Base-by-base conservation (phyloP, 2,329 filamentous ascomycete species). In the Stagonosporopsis chrysanthemi region DNA sequence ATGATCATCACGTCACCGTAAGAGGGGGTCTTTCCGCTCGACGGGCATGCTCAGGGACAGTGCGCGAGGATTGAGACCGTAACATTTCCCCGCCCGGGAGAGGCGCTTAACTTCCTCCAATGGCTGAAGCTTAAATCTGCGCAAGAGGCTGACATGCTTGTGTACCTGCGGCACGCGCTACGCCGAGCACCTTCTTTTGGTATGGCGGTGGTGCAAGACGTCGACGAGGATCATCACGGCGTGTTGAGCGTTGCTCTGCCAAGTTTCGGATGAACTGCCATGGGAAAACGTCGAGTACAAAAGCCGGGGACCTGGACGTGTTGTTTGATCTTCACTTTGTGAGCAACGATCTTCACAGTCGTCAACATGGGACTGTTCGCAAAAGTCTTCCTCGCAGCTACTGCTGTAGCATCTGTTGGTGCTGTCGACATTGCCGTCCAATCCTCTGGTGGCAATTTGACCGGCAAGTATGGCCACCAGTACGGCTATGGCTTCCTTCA, bases 401-500 rank as follows among this genome's bases (percentile, higher is more conserved):
- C 61, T 28, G 68, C 63, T 38, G 59, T 64, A 38, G 60, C 65
- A 42, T 63, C 66, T 38, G 63, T 63, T 35, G 23, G 64, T 43
- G 68, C 69, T 42, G 58, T 68, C 14, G 68, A 73, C 43, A 58
- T 73, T 23, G 38, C 66, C 22, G 69, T 73, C 12, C 63, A 72
- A 42, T 65, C 62, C 2, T 57, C 64, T 39, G 70, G 69, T 15
- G 70, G 70, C 19, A 73, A 73, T 38, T 41, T 56, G 40, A 73
- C 70, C 24, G 69, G 68, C 35, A 69, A 67, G 31, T 70, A 68
- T 56, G 70, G 70, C 14, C 68, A 71, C 49, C 50, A 62, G 8
- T 72, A 64, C 36, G 68, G 69, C 19, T 73, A 73, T 36, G 70
- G 70, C 7, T 72, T 73, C 42, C 65, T 73, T 19, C 70, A 73